Conservation (phyloP, 2,329 filamentous ascomycete species). For the Emmonsiellopsis sp. region DNA sequence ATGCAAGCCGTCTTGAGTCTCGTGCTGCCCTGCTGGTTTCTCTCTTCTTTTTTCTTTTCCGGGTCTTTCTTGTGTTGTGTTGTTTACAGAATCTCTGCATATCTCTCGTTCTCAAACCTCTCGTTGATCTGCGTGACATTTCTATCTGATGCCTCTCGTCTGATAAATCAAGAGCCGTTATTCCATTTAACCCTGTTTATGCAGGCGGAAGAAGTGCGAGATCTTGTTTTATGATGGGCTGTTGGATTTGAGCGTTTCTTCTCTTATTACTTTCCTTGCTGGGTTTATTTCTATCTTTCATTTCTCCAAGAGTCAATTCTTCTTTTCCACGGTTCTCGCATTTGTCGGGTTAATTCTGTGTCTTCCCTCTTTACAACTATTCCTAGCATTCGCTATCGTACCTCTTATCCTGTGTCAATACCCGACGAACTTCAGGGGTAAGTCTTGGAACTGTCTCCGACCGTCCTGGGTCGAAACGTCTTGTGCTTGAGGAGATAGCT, state of each 20-base stretch:
- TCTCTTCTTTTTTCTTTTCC: not conserved
- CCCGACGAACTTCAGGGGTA: not conserved
- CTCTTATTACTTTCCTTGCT: no score
- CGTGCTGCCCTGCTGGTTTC: not conserved
- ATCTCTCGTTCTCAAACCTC: no score
- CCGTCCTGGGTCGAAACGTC: no score
- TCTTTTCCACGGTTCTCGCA: not conserved
- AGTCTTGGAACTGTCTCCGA: no score
- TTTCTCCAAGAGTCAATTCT: not conserved
- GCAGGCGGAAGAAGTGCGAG: not conserved
- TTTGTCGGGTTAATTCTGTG: no score
- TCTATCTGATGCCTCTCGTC: no score
- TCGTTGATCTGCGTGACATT: no score
- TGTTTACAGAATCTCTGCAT: not conserved
- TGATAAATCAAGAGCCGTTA: not conserved
- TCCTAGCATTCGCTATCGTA: not conserved
- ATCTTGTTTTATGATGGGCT: not conserved
- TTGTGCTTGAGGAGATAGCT: no score
- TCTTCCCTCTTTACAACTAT: no score
- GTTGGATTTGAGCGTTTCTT: no score
- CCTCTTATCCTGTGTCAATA: not conserved
- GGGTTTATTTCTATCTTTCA: not conserved
- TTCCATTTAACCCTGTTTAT: not conserved
- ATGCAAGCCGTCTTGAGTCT: no score
- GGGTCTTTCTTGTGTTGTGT: not conserved